phyloP scores from a whole-genome alignment of 768 basidiomycete genomes.

The Macrolepiota dolichaula region DNA sequence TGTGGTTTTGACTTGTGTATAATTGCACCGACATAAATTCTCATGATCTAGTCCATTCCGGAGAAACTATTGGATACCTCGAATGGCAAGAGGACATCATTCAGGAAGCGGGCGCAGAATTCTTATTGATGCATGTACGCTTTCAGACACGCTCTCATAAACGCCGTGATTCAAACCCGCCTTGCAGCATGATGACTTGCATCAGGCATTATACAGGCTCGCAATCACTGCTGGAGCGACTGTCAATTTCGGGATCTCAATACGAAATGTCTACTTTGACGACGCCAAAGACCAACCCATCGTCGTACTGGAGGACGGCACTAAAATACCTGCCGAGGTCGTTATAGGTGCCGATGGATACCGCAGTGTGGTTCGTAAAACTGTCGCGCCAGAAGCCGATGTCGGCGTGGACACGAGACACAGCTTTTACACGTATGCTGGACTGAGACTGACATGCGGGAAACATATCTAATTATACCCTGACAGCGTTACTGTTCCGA shows the following conservation, averaged over 20 bases:
- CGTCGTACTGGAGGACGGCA: constrained; percentile 30
- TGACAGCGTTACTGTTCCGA: constrained; percentile 33
- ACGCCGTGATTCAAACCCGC: background rate
- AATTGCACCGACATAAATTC: background rate
- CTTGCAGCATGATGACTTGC: constrained; percentile 43
- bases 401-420: constrained; percentile 22
- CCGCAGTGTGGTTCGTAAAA: constrained; percentile 35
- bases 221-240: constrained; percentile 36
- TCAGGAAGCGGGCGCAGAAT: constrained; percentile 44
- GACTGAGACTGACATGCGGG: background rate
- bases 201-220: constrained; percentile 38
- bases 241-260: constrained; percentile 29
- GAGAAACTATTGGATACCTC: constrained; percentile 38
- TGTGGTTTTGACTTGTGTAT: constrained; percentile 3
- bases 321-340: constrained; percentile 36
- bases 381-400: constrained; percentile 30
- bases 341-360: constrained; percentile 52
- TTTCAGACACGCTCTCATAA: background rate
- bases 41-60: constrained; percentile 35
- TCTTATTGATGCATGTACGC: constrained; percentile 47
- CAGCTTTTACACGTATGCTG: constrained; percentile 36
- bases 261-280: constrained; percentile 26
- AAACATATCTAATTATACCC: background rate
- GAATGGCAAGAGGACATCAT: constrained; percentile 49
- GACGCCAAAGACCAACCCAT: constrained; percentile 20